Evolutionary conservation across 352 stramenopile species (phyloP), one percentile per base, ranked within the genome.

Genomic region (Globisporangium lucens): DNA sequence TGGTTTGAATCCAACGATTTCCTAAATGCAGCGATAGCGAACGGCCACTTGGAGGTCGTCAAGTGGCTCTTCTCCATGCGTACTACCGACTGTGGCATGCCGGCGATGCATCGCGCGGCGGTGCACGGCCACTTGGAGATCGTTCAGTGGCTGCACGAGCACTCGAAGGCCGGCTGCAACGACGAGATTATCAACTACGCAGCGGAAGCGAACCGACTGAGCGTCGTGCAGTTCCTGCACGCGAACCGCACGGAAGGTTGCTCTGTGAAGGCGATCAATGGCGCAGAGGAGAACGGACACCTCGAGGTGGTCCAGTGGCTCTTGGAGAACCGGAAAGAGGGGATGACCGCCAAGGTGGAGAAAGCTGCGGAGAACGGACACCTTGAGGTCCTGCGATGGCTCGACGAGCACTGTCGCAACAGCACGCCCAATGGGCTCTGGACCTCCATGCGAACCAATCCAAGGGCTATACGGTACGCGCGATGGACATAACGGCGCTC

Each of bases 291-390:
- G 56, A 70, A 78, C 29, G 76, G 75, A 1, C 75, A 84, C 56
- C 55, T 86, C 2, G 69, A 81, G 15, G 76, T 76, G 4, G 47
- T 86, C 17, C 53, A 71, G 53, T 85, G 75, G 66, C 68, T 88
- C 1, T 73, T 72, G 10, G 38, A 65, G 12, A 61, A 83, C 61
- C 81, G 68, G 36, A 67, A 69, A 30, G 57, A 73, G 30, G 51
- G 57, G 5, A 62, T 75, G 24, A 75, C 75, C 41, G 76, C 65
- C 3, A 69, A 72, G 9, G 64, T 86, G 53, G 68, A 82, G 15
- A 71, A 77, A n/a, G 78, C 76, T 2, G 78, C 78, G 2, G 59
- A 63, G 1, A 86, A 84, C 38, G 78, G 78, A 7, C 69, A 84
- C 53, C 15, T 87, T 12, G 61, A 76, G 3, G 55, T 75, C 0